phyloP scores from a whole-genome alignment of 805 yeast genomes.

The Diddensiella transvaalensis region DNA sequence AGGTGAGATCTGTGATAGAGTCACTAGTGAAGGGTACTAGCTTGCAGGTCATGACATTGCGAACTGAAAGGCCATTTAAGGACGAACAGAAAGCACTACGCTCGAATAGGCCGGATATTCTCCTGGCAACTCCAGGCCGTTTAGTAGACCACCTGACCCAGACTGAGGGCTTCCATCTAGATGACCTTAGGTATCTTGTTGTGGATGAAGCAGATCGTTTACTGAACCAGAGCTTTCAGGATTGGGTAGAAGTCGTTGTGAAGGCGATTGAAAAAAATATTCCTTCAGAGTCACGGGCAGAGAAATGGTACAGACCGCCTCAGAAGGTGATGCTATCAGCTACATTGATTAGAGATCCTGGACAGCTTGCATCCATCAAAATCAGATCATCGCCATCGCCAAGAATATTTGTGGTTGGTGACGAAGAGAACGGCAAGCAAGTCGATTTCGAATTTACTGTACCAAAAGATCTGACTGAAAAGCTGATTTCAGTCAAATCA shows the following conservation, averaged over 20 bases:
- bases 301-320: slow-evolving; percentile 37
- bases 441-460: slow-evolving; percentile 33
- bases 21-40: slow-evolving; percentile 63
- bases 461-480: slow-evolving; percentile 37
- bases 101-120: slow-evolving; percentile 33
- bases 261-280: slow-evolving; percentile 19
- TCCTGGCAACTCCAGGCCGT: slow-evolving; percentile 76
- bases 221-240: slow-evolving; percentile 91
- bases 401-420: slow-evolving; percentile 70
- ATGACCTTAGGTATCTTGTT: slow-evolving; percentile 58
- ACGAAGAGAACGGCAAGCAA: slow-evolving; percentile 30
- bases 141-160: slow-evolving; percentile 54
- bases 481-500: slow-evolving; percentile 31
- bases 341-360: slow-evolving; percentile 90
- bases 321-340: slow-evolving; percentile 84
- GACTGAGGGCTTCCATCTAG: slow-evolving; percentile 37
- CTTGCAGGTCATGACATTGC: slow-evolving; percentile 56
- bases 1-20: slow-evolving; percentile 66
- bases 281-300: slow-evolving; percentile 12
- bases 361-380: slow-evolving; percentile 69
- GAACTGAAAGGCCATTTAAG: slow-evolving; percentile 50
- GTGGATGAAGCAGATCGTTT: slow-evolving; percentile 94
- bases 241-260: slow-evolving; percentile 66
- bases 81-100: slow-evolving; percentile 59
- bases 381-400: slow-evolving; percentile 52